phyloP scores from a whole-genome alignment of 805 yeast genomes.

The Yamadazyma philogaea region DNA sequence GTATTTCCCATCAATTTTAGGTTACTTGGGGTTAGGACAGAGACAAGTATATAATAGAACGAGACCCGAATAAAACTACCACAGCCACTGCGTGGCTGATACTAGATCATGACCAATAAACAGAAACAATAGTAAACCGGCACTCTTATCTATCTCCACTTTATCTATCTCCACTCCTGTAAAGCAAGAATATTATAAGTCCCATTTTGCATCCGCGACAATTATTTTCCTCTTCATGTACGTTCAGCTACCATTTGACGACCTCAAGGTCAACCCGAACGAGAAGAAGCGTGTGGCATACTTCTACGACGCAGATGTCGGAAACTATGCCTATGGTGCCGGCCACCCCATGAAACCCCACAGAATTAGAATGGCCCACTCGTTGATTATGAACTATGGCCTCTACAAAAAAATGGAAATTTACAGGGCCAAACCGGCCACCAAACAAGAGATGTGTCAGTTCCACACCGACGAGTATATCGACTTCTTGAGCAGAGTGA shows the following conservation, averaged over 20 bases:
- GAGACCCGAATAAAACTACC: too few relatives aligned
- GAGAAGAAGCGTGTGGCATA: conserved; percentile 44
- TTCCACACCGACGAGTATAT: conserved; percentile 97
- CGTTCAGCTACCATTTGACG: conserved; percentile 45
- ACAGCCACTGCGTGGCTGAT: too few relatives aligned
- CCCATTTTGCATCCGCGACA: neutral
- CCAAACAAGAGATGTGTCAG: conserved; percentile 96
- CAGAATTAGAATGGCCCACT: conserved; percentile 97
- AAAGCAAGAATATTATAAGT: too few relatives aligned
- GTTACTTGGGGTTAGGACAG: too few relatives aligned
- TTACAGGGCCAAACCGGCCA: conserved; percentile 95
- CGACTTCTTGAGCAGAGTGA: conserved; percentile 83
- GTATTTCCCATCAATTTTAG: too few relatives aligned
- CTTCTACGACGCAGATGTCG: conserved; percentile 73
- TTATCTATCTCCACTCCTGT: too few relatives aligned
- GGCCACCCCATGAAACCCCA: conserved; percentile 99
- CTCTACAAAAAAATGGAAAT: conserved; percentile 96
- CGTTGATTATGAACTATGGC: conserved; percentile 94
- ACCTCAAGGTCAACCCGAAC: conserved; percentile 38
- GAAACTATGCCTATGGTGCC: conserved; percentile 96
- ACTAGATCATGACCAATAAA: too few relatives aligned
- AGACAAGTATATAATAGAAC: too few relatives aligned
- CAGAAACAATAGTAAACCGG: too few relatives aligned
- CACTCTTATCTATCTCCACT: too few relatives aligned
- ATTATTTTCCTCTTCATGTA: conserved; percentile 17